Percentiles rank a stretch among this genome's conserved stretches.
Evolutionary conservation across 106 monocot species (phyloP).

Genomic region (Chionographis japonica): DNA sequence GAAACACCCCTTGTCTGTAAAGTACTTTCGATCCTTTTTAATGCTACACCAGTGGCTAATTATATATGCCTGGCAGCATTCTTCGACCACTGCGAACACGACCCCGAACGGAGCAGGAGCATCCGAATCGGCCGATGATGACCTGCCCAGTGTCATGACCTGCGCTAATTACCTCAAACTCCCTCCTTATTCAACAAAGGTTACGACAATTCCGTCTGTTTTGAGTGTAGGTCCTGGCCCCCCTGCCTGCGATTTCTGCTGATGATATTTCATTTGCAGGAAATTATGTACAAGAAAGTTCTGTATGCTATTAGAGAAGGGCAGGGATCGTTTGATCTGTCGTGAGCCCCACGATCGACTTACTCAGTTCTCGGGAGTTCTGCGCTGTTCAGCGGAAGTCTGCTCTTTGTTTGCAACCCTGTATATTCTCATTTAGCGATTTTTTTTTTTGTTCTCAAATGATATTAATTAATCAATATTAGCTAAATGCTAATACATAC

Average conservation of each 20-base stretch:
- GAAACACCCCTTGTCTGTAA: no score
- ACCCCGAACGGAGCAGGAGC: slow-evolving; percentile 39
- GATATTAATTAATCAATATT: no score
- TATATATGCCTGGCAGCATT: slow-evolving; percentile 35
- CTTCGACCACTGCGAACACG: slow-evolving; percentile 44
- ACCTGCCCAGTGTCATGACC: slow-evolving; percentile 99
- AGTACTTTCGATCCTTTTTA: no score
- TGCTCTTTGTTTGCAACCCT: no score
- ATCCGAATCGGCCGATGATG: slow-evolving; percentile 76
- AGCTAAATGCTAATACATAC: no score
- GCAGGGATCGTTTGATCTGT: slow-evolving; percentile 97
- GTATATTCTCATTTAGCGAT: no score
- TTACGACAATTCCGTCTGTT: slow-evolving; percentile 8
- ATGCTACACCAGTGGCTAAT: no score
- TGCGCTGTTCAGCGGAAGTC: no score
- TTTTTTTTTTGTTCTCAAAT: no score
- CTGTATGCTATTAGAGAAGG: slow-evolving; percentile 89
- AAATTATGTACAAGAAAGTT: slow-evolving; percentile 83
- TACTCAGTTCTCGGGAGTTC: neutral
- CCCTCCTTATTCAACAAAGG: slow-evolving; percentile 97
- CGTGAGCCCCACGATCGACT: slow-evolving; percentile 15
- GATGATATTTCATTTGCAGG: slow-evolving; percentile 34
- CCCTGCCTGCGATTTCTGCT: neutral
- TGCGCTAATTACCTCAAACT: slow-evolving; percentile 98
- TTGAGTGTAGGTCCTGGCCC: neutral